Evolutionary conservation across 208 protist species (phyloP).

Genomic region (Acanthamoeba royreba): DNA sequence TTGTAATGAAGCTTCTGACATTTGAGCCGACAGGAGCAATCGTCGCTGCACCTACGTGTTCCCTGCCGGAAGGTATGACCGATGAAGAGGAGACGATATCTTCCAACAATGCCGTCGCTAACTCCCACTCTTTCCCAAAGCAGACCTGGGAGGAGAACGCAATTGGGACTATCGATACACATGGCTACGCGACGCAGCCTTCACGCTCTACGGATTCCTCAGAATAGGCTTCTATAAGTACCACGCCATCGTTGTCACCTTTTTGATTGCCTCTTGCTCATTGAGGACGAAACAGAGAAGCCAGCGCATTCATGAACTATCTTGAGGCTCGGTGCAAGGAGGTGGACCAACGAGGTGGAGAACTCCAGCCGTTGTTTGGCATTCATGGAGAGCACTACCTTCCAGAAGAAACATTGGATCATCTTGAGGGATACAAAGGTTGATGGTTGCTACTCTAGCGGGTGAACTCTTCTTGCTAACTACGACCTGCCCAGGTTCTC

Average conservation of each 20-base stretch:
- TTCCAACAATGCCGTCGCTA: background rate
- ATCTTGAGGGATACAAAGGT: constrained; percentile 67
- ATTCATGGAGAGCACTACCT: constrained; percentile 65
- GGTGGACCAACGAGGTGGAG: background rate
- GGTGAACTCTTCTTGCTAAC: background rate
- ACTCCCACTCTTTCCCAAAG: background rate
- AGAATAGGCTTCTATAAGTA: constrained; percentile 73
- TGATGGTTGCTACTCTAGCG: background rate
- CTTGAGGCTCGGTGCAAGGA: constrained; percentile 59
- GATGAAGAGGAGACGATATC: background rate
- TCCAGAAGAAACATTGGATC: constrained; percentile 47
- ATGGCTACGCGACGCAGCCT: constrained; percentile 70
- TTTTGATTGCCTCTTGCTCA: background rate
- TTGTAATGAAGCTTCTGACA: constrained; percentile 69
- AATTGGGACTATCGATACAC: constrained; percentile 77
- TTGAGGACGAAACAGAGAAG: constrained; percentile 23
- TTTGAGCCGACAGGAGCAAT: constrained; percentile 67
- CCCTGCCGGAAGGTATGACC: constrained; percentile 52
- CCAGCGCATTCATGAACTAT: constrained; percentile 63
- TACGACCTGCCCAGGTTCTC: constrained; percentile 9
- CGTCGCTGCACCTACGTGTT: constrained; percentile 63
- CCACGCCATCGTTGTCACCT: background rate
- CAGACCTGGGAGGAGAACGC: constrained; percentile 56
- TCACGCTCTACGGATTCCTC: constrained; percentile 72
- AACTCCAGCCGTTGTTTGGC: constrained; percentile 40